A percentile compares a stretch with the other conserved stretches of the same genome.
phyloP scores from a whole-genome alignment of 176 grass and related monocot genomes.

The Luzula sylvatica region DNA sequence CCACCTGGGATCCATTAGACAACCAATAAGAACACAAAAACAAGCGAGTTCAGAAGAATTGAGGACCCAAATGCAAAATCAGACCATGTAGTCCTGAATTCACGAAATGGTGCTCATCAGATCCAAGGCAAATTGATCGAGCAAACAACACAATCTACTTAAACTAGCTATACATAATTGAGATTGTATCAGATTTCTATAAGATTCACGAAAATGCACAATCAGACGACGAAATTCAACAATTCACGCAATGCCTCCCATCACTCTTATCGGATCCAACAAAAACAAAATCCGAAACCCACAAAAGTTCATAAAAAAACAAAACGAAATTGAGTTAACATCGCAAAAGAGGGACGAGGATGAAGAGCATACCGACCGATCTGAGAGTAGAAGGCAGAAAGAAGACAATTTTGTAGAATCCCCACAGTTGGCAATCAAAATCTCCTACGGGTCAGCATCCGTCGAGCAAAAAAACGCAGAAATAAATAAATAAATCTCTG shows the following conservation, averaged over 20 bases:
- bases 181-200: slow-evolving; percentile 14
- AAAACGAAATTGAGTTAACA: slow-evolving; percentile 16
- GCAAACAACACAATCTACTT: neutral
- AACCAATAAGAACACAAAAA: slow-evolving; percentile 2
- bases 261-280: slow-evolving; percentile 6
- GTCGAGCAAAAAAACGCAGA: slow-evolving; percentile 40
- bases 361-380: slow-evolving; percentile 17
- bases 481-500: slow-evolving; percentile 49
- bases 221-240: neutral
- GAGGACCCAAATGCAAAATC: neutral
- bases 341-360: neutral
- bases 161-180: neutral
- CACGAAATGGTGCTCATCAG: slow-evolving; percentile 2
- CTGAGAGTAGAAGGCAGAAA: slow-evolving; percentile 11
- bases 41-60: neutral
- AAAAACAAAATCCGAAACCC: neutral
- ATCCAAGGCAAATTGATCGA: slow-evolving; percentile 15
- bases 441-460: slow-evolving; percentile 25
- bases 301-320: slow-evolving; percentile 7
- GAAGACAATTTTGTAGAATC: slow-evolving; percentile 12
- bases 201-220: slow-evolving; percentile 13
- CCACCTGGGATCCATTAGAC: neutral
- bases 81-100: slow-evolving; percentile 1
- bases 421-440: slow-evolving; percentile 8
- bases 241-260: slow-evolving; percentile 4